Evolutionary conservation across 352 stramenopile genomes (phyloP).

Genomic region (Bremia lactucae): DNA sequence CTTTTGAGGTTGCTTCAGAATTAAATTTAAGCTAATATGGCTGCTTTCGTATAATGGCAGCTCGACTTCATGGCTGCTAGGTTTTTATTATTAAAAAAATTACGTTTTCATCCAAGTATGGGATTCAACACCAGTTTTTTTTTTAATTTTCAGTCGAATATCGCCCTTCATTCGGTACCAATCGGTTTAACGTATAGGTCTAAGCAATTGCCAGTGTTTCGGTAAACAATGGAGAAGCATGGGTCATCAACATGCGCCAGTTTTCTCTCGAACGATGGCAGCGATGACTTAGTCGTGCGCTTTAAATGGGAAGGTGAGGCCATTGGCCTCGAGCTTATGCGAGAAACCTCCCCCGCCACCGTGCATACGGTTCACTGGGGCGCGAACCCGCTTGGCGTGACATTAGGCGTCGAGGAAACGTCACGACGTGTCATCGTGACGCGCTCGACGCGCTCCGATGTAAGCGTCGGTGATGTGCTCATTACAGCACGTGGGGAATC

Average conservation of each 20-base stretch:
- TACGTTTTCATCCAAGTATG: no score
- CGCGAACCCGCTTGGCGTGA: conserved; percentile 43
- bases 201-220: no score
- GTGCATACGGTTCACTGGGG: conserved; percentile 32
- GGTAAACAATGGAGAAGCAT: conserved; percentile 3
- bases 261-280: conserved; percentile 34
- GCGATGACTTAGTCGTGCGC: conserved; percentile 42
- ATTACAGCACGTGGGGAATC: conserved; percentile 28
- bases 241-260: conserved; percentile 23
- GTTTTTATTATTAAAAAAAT: no score
- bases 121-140: no score
- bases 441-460: conserved; percentile 37
- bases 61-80: no score
- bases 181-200: no score
- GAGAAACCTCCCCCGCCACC: conserved; percentile 11
- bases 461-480: conserved; percentile 48
- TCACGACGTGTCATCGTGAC: conserved; percentile 62
- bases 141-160: no score
- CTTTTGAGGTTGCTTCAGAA: no score
- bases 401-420: conserved; percentile 62
- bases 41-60: no score
- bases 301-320: conserved; percentile 43
- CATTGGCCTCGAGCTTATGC: conserved; percentile 52
- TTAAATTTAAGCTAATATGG: no score
- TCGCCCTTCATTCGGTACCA: no score